These are phyloP conservation scores for Diaporthe vaccinii DNA, from an alignment of 2,329 filamentous ascomycete species.

Conservation along the genomic window DNA sequence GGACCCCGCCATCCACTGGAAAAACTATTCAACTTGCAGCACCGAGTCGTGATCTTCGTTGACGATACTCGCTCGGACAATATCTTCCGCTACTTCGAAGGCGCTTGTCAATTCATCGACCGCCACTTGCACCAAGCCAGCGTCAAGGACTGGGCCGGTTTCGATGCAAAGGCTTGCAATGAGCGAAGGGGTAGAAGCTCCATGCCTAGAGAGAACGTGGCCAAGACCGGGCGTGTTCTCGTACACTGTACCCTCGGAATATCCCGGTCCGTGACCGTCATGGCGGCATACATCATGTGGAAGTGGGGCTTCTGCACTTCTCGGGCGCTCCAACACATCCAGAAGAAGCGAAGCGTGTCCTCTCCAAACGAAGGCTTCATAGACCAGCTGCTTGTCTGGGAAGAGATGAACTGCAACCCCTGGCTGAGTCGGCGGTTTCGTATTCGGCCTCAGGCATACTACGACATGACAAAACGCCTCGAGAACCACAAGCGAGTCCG, in stretches of 20 bases:
- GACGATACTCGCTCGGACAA: constrained; percentile 34
- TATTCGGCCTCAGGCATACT: neutral
- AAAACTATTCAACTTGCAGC: constrained; percentile 33
- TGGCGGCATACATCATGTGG: constrained; percentile 46
- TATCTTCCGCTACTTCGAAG: constrained; percentile 38
- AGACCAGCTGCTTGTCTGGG: constrained; percentile 45
- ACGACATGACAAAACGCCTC: neutral
- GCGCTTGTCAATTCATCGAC: constrained; percentile 45
- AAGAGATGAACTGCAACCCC: constrained; percentile 41
- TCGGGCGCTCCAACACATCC: constrained; percentile 37
- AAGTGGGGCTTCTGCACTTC: constrained; percentile 30
- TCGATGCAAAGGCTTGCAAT: neutral
- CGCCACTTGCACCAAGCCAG: neutral
- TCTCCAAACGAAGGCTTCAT: constrained; percentile 44
- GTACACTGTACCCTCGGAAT: constrained; percentile 48
- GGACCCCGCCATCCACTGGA: constrained; percentile 14
- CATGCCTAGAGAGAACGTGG: no score
- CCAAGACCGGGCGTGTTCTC: constrained; percentile 35
- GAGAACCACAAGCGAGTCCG: neutral
- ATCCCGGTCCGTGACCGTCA: constrained; percentile 44
- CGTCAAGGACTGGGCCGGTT: neutral
- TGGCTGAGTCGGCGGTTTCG: constrained; percentile 36
- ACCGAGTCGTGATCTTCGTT: constrained; percentile 40
- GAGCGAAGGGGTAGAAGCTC: neutral
- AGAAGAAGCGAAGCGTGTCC: constrained; percentile 37